Conservation (phyloP, 23 red algal species). For the Gracilaria gracilis region DNA sequence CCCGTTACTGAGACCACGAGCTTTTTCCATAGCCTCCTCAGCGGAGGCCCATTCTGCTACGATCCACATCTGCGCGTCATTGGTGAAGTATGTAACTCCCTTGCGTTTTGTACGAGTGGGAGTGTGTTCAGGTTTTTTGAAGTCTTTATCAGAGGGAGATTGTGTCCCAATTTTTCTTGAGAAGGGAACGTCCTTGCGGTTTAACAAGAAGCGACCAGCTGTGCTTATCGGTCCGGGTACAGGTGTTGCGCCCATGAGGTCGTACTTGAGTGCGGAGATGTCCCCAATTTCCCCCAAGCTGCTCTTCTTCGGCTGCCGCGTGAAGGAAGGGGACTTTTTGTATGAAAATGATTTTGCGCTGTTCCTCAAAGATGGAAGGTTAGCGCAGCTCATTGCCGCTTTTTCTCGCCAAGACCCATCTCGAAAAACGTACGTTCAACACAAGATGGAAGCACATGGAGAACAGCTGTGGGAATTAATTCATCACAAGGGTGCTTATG, state of each 20-base stretch:
- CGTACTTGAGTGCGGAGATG: slow-evolving; percentile 42
- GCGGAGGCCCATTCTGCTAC: slow-evolving; percentile 45
- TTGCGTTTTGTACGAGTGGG: slow-evolving; percentile 67
- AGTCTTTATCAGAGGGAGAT: slow-evolving; percentile 39
- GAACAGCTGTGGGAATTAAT: slow-evolving; percentile 50
- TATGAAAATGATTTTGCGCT: slow-evolving; percentile 68
- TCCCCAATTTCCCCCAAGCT: neutral
- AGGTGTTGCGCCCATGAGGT: slow-evolving; percentile 91
- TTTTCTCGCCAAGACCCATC: slow-evolving; percentile 72
- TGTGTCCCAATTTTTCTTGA: slow-evolving; percentile 73
- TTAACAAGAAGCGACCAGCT: slow-evolving; percentile 24
- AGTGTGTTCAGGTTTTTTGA: slow-evolving; percentile 76
- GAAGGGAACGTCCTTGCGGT: slow-evolving; percentile 56
- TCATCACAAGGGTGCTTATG: neutral
- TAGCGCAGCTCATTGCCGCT: slow-evolving; percentile 55
- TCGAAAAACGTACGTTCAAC: slow-evolving; percentile 85
- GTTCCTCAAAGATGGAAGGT: neutral
- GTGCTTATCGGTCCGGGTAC: slow-evolving; percentile 90
- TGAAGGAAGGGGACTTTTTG: slow-evolving; percentile 70
- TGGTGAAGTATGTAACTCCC: slow-evolving; percentile 78
- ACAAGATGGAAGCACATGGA: slow-evolving; percentile 37
- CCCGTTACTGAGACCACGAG: slow-evolving; percentile 75
- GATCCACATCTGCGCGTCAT: slow-evolving; percentile 74
- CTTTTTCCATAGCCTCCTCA: slow-evolving; percentile 93
- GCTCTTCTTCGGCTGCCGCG: slow-evolving; percentile 89